These are phyloP conservation scores for Somion occarium DNA, from an alignment of 1,284 basidiomycete species.

Conservation along the genomic window DNA sequence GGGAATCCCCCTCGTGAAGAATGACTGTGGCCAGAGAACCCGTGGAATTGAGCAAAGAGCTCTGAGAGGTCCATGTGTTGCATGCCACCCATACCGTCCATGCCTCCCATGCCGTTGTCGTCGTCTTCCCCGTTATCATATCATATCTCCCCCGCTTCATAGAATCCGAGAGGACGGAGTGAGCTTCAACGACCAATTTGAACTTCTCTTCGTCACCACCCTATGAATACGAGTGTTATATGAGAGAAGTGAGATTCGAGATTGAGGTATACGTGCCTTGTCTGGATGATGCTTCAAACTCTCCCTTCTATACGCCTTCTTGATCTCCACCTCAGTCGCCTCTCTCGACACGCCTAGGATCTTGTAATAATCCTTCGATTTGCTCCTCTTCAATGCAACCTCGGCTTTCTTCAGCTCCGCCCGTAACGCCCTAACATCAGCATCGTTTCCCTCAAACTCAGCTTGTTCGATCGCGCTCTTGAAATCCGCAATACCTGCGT, in stretches of 20 bases:
- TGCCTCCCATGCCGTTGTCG: constrained; percentile 46
- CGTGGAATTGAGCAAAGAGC: constrained; percentile 60
- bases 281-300: constrained; percentile 82
- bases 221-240: constrained; percentile 24
- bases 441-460: constrained; percentile 50
- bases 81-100: constrained; percentile 36
- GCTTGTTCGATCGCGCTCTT: constrained; percentile 72
- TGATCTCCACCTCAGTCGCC: constrained; percentile 66
- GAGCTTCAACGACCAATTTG: constrained; percentile 76
- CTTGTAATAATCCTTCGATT: constrained; percentile 84
- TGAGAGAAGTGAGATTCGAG: constrained; percentile 2
- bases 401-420: constrained; percentile 75
- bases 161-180: constrained; percentile 73
- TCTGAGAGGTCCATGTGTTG: constrained; percentile 49
- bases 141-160: constrained; percentile 63
- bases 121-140: constrained; percentile 79
- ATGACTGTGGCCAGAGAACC: constrained; percentile 5
- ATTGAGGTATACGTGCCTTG: too few species aligned
- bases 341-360: constrained; percentile 58
- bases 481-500: constrained; percentile 73
- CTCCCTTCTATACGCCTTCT: constrained; percentile 75
- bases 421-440: constrained; percentile 59
- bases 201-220: constrained; percentile 85
- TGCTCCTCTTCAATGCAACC: constrained; percentile 72
- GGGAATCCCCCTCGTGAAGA: too few species aligned